Base-by-base conservation (phyloP, 768 basidiomycete genomes). In the Omphalotus guepiniiformis region DNA sequence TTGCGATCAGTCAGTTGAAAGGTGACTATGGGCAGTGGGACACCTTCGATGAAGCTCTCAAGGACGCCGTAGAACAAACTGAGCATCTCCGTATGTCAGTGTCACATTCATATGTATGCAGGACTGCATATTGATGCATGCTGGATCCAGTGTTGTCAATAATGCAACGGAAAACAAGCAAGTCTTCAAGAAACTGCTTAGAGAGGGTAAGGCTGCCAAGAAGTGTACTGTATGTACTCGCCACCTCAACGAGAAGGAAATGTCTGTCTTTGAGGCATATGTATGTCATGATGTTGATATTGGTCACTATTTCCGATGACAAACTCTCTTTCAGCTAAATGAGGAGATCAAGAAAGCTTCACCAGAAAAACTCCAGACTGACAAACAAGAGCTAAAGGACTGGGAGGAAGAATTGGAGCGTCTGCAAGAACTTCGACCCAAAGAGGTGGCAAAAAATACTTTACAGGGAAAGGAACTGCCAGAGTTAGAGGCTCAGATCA, bases 161-260 rank as follows among this genome's bases (percentile, higher is more conserved):
- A 21, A 54, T 23, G 42, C 32, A 21, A 26, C 19, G 21, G 32
- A 18, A n/a, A n/a, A 62, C 63, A 2, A 66, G 63, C 29, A 43
- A 62, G 70, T 76, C 28, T 94, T 79, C 48, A 69, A 81, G 48
- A 60, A 62, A 1, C 55, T 89, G 25, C 70, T 91, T 32, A 65
- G 69, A 13, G 62, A 65, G 1, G 89, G 86, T 27, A 78, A 78
- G 58, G 67, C 72, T 41, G 78, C 83, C 52, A 82, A 85, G 57
- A 63, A 72, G 0, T 99, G 95, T 57, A 70, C 78, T 9, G 82
- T 82, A 6, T 98, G 95, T 60, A 80, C 82, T 55, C 79, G 93
- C 1, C 71, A 70, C 30, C 66, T 97, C 58, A 67, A 76, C 18
- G 74, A 76, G 41, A 58, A 63, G 9, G 73, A 77, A 50, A 52